These are phyloP conservation scores for Auxenochlorella pyrenoidosa DNA, from an alignment of 139 green algal genomes.

Conservation along the genomic window DNA sequence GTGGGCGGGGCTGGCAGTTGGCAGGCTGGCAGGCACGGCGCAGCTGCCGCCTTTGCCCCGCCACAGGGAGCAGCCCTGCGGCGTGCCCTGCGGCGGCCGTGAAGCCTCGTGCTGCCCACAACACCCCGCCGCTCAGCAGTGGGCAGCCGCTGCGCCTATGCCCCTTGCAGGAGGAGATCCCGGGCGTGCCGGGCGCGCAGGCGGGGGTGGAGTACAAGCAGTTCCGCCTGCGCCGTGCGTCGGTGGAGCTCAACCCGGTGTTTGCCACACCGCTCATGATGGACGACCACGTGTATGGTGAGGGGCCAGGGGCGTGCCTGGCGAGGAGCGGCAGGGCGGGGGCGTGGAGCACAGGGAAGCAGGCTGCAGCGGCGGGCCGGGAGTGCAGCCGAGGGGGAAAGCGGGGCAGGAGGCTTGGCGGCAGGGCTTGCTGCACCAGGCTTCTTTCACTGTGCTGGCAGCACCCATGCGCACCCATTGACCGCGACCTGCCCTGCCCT, in stretches of 20 bases:
- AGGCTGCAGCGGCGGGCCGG: too few species aligned
- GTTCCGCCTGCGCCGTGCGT: conserved; percentile 69
- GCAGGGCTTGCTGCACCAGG: too few species aligned
- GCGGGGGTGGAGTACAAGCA: conserved; percentile 30
- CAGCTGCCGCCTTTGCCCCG: too few species aligned
- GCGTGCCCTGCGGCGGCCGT: too few species aligned
- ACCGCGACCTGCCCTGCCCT: not conserved
- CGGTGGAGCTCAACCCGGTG: conserved; percentile 81
- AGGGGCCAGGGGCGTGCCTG: not conserved
- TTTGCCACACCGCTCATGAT: conserved; percentile 66
- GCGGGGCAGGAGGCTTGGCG: too few species aligned
- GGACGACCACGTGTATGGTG: conserved; percentile 49
- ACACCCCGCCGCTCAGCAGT: too few species aligned
- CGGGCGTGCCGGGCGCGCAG: not conserved
- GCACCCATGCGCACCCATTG: not conserved
- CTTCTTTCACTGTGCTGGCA: not conserved
- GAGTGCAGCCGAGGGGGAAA: too few species aligned
- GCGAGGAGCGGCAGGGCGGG: not conserved
- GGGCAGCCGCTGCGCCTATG: not conserved
- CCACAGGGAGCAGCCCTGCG: too few species aligned
- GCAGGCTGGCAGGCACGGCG: not conserved
- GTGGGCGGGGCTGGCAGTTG: not conserved
- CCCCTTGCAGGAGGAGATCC: conserved; percentile 6
- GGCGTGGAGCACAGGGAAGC: too few species aligned
- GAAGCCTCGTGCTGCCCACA: too few species aligned